Evolutionary conservation across 768 basidiomycete genomes (phyloP), one percentile per base, ranked within the genome.

Genomic region (Boletus pseudopeckii): DNA sequence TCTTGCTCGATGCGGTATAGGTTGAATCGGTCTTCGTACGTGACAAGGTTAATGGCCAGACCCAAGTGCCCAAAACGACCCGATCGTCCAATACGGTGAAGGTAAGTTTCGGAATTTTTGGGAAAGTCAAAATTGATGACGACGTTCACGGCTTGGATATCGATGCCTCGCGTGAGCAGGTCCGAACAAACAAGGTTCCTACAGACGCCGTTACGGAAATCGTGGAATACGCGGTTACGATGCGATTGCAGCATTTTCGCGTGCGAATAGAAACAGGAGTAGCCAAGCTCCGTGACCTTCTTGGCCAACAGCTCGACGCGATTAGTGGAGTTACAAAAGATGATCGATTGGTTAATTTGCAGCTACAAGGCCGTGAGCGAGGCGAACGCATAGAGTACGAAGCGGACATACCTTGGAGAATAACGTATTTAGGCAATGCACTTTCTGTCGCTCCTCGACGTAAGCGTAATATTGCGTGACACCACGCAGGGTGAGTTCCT

Each of bases 331-430:
- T 99, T 99, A 77, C 96, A 99, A 76, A 99, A 99, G 70, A 99
- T 99, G 75, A 99, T 98, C 55, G 96, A 98, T 76, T 99, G 96
- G 76, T 99, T 99, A 80, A 99, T 99, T 95, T 98, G 96, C 47
- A 99, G 84, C 92, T 98, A 69, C 13, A 36, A 53, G 44, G 39
- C 18, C 18, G 46, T 60, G 30, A 56, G 54, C 45, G 48, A 53
- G 20, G 46, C 43, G 36, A 41, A 24, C 24, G 33, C 1, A 49
- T 14, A 22, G 37, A n/a, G 30, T 17, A 8, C 8, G 33, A 34
- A 43, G 55, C 18, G 20, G 32, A 36, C 48, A 22, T 45, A 93
- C 94, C 81, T 98, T 98, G 65, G 93, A 96, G 81, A 98, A 98
- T 61, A 98, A 85, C 56, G 97, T 99, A 79, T 99, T 99, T 61